Evolutionary conservation across 2,329 filamentous ascomycete species (phyloP), one percentile per base, ranked within the genome.

Genomic region (Cladosporium oxysporum): DNA sequence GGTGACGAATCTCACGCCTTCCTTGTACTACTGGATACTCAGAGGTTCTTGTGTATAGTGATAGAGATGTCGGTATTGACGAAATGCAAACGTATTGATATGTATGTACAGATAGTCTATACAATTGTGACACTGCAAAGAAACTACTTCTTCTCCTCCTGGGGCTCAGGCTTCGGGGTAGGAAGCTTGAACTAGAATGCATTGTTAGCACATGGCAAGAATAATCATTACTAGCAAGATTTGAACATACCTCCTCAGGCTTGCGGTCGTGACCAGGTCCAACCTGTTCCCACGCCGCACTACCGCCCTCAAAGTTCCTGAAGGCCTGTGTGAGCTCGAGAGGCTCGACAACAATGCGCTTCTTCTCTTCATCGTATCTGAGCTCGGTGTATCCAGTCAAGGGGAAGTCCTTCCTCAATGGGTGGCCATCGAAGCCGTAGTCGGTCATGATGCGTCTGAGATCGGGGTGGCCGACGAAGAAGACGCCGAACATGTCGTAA

Each of bases 311-410:
- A 76, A 99, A 99, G 83, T 99, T 98, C 74, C 95, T 89, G 88
- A 96, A 99, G 8, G 96, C 95, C 82, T 99, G 95, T 16, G 95
- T 98, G 80, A 99, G 87, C 84, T 99, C 95, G 59, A 99, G 85
- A 49, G 96, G 95, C 85, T 99, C 96, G 35, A 96, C 94, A 68
- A 99, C 94, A 77, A 99, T 97, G 69, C 95, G 88, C 88, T 99
- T 99, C 91, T 97, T 99, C 86, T 99, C 96, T 83, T 99, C 95
- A 73, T 99, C 95, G 77, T 96, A 99, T 76, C 95, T 87, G 72
- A 99, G 90, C 83, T 99, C 96, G 37, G 95, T 99, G 84, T 99
- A 99, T 58, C 95, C 95, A 2, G 95, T 97, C 78, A 99, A 83
- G 26, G 95, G 95, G 83, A 99, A 99, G 78, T 99, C 95, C 84